Evolutionary conservation across 148 eudicot species (phyloP).

Genomic region (Fagopyrum homotropicum): DNA sequence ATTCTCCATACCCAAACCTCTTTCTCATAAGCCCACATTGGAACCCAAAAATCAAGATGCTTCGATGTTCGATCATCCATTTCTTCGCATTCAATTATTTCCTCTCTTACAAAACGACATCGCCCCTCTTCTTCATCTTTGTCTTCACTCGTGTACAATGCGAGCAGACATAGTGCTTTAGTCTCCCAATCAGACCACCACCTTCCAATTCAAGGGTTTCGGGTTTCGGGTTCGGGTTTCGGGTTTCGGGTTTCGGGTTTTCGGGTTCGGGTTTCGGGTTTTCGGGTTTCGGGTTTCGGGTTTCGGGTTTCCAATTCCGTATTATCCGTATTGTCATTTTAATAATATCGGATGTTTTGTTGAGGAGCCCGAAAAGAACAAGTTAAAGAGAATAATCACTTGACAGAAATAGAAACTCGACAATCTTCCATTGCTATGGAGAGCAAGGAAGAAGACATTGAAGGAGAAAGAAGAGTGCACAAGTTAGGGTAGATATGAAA

Average conservation of each 20-base stretch:
- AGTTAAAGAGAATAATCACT: too few species aligned
- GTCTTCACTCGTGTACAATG: background rate
- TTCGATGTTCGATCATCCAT: background rate
- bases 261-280: too few species aligned
- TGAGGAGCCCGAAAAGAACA: background rate
- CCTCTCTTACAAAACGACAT: background rate
- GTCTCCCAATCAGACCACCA: background rate
- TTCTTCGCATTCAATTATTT: background rate
- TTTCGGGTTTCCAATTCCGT: slow-evolving; percentile 6
- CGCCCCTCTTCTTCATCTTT: background rate
- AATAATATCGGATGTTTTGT: background rate
- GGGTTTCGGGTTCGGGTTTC: too few species aligned
- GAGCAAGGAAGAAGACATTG: too few species aligned
- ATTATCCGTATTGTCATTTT: background rate
- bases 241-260: too few species aligned
- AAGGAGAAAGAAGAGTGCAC: too few species aligned
- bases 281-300: too few species aligned
- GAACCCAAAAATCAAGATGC: background rate
- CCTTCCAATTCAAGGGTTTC: background rate
- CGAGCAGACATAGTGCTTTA: background rate
- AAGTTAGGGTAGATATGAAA: too few species aligned
- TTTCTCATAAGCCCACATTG: background rate
- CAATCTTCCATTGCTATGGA: too few species aligned
- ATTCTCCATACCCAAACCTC: background rate
- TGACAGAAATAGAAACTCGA: too few species aligned